A percentile compares a stretch with the other conserved stretches of the same genome.
Evolutionary conservation across 257 asterid genomes (phyloP).

Genomic region (Plantago major): DNA sequence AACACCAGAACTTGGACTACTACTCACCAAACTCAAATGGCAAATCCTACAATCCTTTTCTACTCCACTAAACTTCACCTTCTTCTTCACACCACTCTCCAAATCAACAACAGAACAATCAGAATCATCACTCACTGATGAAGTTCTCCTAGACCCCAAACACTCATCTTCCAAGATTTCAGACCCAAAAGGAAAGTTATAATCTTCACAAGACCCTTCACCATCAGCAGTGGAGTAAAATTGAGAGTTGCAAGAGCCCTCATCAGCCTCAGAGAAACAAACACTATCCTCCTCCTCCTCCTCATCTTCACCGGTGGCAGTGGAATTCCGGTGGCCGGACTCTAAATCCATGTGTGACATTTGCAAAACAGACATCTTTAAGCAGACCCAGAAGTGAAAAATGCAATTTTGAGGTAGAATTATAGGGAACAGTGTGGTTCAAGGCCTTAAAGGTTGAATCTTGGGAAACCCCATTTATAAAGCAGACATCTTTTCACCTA

Average conservation of each 20-base stretch:
- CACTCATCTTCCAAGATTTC: constrained; percentile 40
- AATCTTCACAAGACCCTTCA: constrained; percentile 60
- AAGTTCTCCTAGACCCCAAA: constrained; percentile 38
- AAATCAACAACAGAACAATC: constrained; percentile 45
- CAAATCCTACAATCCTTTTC: constrained; percentile 85
- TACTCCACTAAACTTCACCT: constrained; percentile 28
- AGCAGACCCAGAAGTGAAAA: constrained; percentile 28
- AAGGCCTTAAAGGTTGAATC: constrained; percentile 29
- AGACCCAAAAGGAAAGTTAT: constrained; percentile 33
- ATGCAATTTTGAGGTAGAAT: background rate
- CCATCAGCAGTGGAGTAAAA: constrained; percentile 66
- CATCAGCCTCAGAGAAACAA: constrained; percentile 74
- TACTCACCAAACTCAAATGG: constrained; percentile 61
- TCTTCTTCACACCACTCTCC: constrained; percentile 38
- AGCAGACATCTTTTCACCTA: constrained; percentile 30
- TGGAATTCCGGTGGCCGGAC: constrained; percentile 48
- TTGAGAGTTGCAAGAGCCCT: constrained; percentile 69
- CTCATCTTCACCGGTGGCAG: constrained; percentile 1
- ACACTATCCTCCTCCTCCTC: constrained; percentile 51
- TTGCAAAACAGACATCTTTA: constrained; percentile 36
- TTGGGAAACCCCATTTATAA: constrained; percentile 18
- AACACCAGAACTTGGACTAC: constrained; percentile 52
- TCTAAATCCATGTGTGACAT: constrained; percentile 60
- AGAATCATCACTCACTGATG: constrained; percentile 37
- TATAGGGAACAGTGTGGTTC: constrained; percentile 3